A percentile compares a stretch with the other conserved stretches of the same genome.
These are phyloP conservation scores for Trichosporon sp. DNA, from an alignment of 1,284 basidiomycete genomes.

Conservation along the genomic window DNA sequence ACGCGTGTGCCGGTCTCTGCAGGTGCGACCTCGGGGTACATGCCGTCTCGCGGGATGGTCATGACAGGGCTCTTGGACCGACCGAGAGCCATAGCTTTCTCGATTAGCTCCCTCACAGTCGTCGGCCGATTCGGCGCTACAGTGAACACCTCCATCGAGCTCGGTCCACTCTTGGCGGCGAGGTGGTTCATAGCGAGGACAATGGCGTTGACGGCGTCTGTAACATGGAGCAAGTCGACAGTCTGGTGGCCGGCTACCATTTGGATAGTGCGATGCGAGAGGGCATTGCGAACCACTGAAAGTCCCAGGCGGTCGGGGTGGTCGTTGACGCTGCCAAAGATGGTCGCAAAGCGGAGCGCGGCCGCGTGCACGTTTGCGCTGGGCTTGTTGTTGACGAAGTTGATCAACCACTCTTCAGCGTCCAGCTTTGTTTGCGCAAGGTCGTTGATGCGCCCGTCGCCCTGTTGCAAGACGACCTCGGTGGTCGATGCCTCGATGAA, in stretches of 20 bases:
- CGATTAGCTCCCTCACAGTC: constrained; percentile 23
- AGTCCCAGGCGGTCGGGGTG: constrained; percentile 33
- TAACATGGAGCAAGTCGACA: constrained; percentile 32
- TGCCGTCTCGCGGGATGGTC: constrained; percentile 25
- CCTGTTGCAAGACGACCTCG: constrained; percentile 26
- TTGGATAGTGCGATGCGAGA: constrained; percentile 32
- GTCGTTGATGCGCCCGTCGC: constrained; percentile 25
- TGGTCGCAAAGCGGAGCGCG: constrained; percentile 29
- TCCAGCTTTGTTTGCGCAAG: constrained; percentile 29
- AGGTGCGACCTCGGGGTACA: constrained; percentile 16
- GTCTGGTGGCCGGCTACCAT: constrained; percentile 36
- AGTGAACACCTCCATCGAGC: constrained; percentile 27
- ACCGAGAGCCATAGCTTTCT: constrained; percentile 26
- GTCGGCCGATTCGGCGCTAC: constrained; percentile 22
- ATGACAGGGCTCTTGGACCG: constrained; percentile 31
- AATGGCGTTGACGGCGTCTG: constrained; percentile 30
- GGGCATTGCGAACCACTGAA: constrained; percentile 26
- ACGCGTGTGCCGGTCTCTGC: not conserved
- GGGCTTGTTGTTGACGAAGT: constrained; percentile 4
- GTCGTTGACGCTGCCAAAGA: constrained; percentile 31
- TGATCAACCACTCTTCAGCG: constrained; percentile 22
- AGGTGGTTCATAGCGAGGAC: constrained; percentile 22
- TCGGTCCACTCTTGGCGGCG: constrained; percentile 1
- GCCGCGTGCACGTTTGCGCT: constrained; percentile 19
- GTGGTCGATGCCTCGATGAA: constrained; percentile 34